Evolutionary conservation across 2,329 filamentous ascomycete genomes (phyloP), one percentile per base, ranked within the genome.

Genomic region (Biscogniauxia mediterranea): DNA sequence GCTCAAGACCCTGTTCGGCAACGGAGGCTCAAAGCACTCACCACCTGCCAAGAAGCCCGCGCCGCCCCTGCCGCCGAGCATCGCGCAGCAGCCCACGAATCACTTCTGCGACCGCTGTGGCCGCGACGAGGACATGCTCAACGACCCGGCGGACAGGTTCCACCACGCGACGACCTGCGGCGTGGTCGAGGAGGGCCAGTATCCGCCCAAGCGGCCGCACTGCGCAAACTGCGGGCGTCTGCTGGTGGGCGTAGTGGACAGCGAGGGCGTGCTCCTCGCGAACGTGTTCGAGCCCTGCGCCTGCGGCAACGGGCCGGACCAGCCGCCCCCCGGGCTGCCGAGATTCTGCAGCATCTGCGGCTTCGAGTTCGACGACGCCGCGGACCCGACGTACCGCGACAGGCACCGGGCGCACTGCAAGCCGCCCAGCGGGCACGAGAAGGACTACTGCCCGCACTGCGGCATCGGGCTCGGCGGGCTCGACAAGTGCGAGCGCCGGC

Each of bases 61-160:
- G 28, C 28, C 28, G 11, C n/a, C 5, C 23, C 21, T 17, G 46
- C 4, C 6, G 46, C 17, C 21, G 25, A 38, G 13, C 19, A 52
- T 46, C 38, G 28, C 15, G 28, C 32, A 20, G 7, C 38, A 42
- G 8, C 9, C 19, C 32, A 54, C 15, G 21, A 19, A 13, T 49
- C 52, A 55, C 11, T 63, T 56, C 50, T 69, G 66, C 53, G 42
- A 64, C 25, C 58, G 57, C 11, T 69, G 67, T 51, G 67, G 65
- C n/a, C 61, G 63, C 11, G 50, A 68, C 46, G 51, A 60, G 38
- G 7, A 6, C 15, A 28, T 38, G 19, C 25, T 66, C 23, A 54
- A 58, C 15, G 57, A 63, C 23, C 25, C 55, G 7, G 17, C 7
- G 5, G 67, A 69, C 42, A 52, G 25, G 19, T 2, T 13, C 2